Evolutionary conservation across 106 monocot species (phyloP).

Genomic region (Dactylorhiza incarnata): DNA sequence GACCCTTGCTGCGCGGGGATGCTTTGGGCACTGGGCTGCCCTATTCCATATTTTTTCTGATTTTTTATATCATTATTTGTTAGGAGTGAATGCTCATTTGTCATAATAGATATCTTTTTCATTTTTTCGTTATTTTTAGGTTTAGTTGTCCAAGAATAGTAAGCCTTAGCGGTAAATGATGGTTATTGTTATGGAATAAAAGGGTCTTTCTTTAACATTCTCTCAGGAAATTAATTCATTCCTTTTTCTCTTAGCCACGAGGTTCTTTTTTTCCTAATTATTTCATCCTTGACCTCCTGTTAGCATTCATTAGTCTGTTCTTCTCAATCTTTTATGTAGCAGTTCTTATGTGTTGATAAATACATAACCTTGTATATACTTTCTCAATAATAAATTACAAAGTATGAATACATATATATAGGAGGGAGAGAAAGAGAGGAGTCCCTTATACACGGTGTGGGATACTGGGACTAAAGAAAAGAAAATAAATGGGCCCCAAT

Average conservation of each 20-base stretch:
- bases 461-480: too few relatives aligned
- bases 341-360: too few relatives aligned
- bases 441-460: too few relatives aligned
- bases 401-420: too few relatives aligned
- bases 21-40: too few relatives aligned
- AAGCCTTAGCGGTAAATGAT: background rate
- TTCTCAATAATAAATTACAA: too few relatives aligned
- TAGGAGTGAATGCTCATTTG: background rate
- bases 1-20: too few relatives aligned
- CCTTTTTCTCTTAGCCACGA: background rate
- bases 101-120: background rate
- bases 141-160: background rate
- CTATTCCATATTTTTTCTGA: background rate
- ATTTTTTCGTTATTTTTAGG: background rate
- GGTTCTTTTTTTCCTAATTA: background rate
- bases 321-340: too few relatives aligned
- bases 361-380: too few relatives aligned
- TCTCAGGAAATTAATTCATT: background rate
- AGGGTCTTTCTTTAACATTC: background rate
- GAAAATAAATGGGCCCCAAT: too few relatives aligned
- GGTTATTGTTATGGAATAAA: background rate
- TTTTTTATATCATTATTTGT: background rate
- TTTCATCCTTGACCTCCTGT: background rate
- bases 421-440: too few relatives aligned
- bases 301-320: too few relatives aligned